Percentiles rank a stretch among this genome's conserved stretches.
These are phyloP conservation scores for Lodderomyces jiufengensis DNA, from an alignment of 1,139 yeast species.

Conservation along the genomic window DNA sequence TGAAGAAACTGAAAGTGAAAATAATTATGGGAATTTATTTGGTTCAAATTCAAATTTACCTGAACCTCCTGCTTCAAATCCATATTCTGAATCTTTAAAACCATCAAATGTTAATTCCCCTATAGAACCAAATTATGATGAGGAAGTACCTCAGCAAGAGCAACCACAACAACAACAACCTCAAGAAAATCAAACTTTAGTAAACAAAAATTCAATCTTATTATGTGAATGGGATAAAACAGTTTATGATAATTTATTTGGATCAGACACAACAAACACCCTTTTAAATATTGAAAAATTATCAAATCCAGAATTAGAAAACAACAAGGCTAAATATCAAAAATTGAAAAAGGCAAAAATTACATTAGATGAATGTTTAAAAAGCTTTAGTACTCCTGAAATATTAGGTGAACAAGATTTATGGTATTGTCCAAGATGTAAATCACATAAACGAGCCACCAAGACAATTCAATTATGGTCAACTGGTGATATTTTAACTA, in stretches of 20 bases:
- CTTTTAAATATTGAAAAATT: constrained; percentile 55
- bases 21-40: constrained; percentile 23
- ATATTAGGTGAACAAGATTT: constrained; percentile 84
- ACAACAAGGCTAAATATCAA: constrained; percentile 36
- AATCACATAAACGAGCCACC: constrained; percentile 86
- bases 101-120: constrained; percentile 26
- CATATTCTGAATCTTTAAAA: constrained; percentile 18
- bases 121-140: constrained; percentile 11
- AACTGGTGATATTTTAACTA: constrained; percentile 83
- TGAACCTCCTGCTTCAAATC: constrained; percentile 16
- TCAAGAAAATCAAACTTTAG: constrained; percentile 12
- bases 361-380: constrained; percentile 71
- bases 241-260: constrained; percentile 48
- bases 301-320: constrained; percentile 52
- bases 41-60: constrained; percentile 27
- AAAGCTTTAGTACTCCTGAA: constrained; percentile 76
- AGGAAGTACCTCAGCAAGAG: neutral
- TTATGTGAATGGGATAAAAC: constrained; percentile 70
- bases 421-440: constrained; percentile 92
- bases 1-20: constrained; percentile 20
- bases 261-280: constrained; percentile 38
- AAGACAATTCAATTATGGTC: constrained; percentile 90
- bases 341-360: constrained; percentile 48
- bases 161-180: constrained; percentile 8
- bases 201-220: constrained; percentile 44